phyloP scores from a whole-genome alignment of 192 early-diverging fungal species.

The Chytriomyces sp. region DNA sequence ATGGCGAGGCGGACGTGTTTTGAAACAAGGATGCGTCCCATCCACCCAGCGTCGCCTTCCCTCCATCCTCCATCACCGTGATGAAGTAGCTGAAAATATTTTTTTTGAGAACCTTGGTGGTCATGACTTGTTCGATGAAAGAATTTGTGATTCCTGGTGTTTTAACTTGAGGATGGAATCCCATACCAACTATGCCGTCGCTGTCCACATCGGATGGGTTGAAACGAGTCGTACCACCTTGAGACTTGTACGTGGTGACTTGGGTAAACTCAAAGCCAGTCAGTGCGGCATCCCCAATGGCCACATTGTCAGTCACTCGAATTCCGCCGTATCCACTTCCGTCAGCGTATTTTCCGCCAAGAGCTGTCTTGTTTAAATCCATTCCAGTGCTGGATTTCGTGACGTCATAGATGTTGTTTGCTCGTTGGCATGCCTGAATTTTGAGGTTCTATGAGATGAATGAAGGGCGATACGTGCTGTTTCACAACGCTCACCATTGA shows the following conservation, averaged over 20 bases:
- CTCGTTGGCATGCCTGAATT: background rate
- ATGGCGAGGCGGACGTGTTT: background rate
- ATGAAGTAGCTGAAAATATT: slow-evolving; percentile 1
- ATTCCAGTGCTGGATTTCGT: background rate
- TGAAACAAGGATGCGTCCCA: slow-evolving; percentile 1
- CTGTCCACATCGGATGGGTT: background rate
- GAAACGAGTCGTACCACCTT: background rate
- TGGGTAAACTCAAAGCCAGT: slow-evolving; percentile 10
- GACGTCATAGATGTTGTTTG: slow-evolving; percentile 5
- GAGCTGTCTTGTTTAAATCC: background rate
- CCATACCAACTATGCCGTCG: slow-evolving; percentile 24
- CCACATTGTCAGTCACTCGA: background rate
- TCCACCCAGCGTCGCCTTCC: slow-evolving; percentile 8
- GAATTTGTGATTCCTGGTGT: background rate
- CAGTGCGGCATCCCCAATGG: background rate
- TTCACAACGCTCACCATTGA: background rate
- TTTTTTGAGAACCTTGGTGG: background rate
- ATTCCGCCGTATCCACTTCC: slow-evolving; percentile 1
- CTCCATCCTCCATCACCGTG: background rate
- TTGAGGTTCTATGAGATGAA: background rate
- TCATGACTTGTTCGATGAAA: slow-evolving; percentile 5
- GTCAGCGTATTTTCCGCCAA: slow-evolving; percentile 14
- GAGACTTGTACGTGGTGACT: background rate
- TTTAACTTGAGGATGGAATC: slow-evolving; percentile 4
- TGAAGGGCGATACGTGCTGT: background rate